Evolutionary conservation across 179 eudicot genomes (phyloP).

Genomic region (Actinidia chinensis): DNA sequence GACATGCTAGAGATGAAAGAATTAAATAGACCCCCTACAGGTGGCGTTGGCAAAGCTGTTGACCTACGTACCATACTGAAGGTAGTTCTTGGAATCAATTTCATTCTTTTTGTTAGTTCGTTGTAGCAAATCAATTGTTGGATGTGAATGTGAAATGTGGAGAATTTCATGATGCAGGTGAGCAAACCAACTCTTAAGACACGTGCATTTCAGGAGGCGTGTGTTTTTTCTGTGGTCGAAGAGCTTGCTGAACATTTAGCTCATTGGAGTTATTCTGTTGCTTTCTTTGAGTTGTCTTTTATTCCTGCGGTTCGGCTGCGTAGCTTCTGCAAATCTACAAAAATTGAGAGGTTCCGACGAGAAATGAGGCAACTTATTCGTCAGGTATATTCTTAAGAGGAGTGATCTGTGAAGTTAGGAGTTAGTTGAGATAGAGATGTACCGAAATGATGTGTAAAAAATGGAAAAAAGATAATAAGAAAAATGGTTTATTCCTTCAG

Average conservation of each 20-base stretch:
- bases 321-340: constrained; percentile 76
- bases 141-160: background rate
- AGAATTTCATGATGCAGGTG: constrained; percentile 50
- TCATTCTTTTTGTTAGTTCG: too few species aligned
- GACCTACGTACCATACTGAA: constrained; percentile 64
- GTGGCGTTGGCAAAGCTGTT: constrained; percentile 88
- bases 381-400: constrained; percentile 46
- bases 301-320: constrained; percentile 76
- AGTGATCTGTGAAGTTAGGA: background rate
- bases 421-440: background rate
- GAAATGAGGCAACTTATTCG: constrained; percentile 75
- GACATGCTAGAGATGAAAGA: constrained; percentile 98
- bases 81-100: constrained; percentile 35
- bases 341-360: constrained; percentile 82
- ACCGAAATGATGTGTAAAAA: background rate
- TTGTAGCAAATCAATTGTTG: background rate
- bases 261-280: constrained; percentile 92
- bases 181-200: constrained; percentile 73
- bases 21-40: constrained; percentile 75
- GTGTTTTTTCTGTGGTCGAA: constrained; percentile 76
- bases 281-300: constrained; percentile 85
- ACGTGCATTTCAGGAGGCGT: constrained; percentile 84
- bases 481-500: background rate
- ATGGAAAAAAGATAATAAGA: background rate
- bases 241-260: constrained; percentile 90